Percentiles rank a stretch among this genome's conserved stretches.
Conservation (phyloP, 2,329 filamentous ascomycete species). For the Fusarium praegraminearum region DNA sequence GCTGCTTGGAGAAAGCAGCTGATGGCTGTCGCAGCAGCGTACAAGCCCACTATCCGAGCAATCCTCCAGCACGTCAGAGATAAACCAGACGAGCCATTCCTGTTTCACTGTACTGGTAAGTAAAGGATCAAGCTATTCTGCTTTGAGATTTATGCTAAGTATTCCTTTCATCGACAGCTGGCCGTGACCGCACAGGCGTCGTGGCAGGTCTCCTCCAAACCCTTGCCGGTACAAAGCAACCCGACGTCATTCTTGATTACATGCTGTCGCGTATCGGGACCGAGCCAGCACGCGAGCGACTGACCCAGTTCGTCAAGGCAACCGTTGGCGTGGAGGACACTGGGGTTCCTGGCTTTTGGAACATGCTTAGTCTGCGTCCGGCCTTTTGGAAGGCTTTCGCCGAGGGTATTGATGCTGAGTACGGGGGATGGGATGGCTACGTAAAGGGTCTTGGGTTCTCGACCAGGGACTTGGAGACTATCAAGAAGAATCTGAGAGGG, state of each 20-base stretch:
- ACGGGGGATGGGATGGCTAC: conserved; percentile 64
- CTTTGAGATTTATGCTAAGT: conserved; percentile 5
- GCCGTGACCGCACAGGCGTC: conserved; percentile 67
- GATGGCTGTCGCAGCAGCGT: conserved; percentile 58
- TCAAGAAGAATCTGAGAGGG: conserved; percentile 59
- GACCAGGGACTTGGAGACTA: conserved; percentile 58
- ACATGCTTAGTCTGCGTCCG: conserved; percentile 59
- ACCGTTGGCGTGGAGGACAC: conserved; percentile 53
- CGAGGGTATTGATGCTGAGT: conserved; percentile 56
- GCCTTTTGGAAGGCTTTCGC: conserved; percentile 61
- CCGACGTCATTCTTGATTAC: conserved; percentile 62
- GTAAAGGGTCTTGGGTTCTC: conserved; percentile 61
- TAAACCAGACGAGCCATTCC: conserved; percentile 57
- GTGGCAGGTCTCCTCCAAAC: conserved; percentile 62
- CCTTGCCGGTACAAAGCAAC: conserved; percentile 60
- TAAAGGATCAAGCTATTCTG: conserved; percentile 1
- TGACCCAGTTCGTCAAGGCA: conserved; percentile 57
- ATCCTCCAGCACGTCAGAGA: conserved; percentile 64
- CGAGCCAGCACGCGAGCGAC: conserved; percentile 62
- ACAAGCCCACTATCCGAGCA: conserved; percentile 56
- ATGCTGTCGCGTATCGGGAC: conserved; percentile 66
- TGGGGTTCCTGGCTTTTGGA: conserved; percentile 62
- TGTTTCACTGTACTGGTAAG: conserved; percentile 68
- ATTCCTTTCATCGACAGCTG: conserved; percentile 53
- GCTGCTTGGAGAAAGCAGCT: conserved; percentile 61